Evolutionary conservation across 305 asterid genomes (phyloP).

Genomic region (Solanum chacoense): DNA sequence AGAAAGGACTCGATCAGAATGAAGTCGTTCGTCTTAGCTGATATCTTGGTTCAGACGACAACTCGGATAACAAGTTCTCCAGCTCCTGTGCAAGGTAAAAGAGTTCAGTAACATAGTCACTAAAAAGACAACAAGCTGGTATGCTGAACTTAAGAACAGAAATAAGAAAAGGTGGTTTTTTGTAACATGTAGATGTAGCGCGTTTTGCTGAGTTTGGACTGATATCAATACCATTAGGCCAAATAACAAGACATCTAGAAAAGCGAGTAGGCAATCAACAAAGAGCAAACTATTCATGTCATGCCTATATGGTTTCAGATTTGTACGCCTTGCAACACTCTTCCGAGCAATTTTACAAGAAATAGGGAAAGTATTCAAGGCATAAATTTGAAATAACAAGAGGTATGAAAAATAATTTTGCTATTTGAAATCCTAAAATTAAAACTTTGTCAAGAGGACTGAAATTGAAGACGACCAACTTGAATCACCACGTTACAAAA

Average conservation of each 20-base stretch:
- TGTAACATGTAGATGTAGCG: not conserved
- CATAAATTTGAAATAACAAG: not conserved
- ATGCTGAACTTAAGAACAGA: not conserved
- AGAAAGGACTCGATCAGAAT: conserved; percentile 16
- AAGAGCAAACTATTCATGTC: not conserved
- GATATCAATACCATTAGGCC: not conserved
- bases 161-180: not conserved
- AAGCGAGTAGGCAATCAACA: not conserved
- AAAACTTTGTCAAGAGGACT: not conserved
- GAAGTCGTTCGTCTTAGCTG: conserved; percentile 76
- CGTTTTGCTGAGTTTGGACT: not conserved
- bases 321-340: not conserved
- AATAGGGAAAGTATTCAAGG: not conserved
- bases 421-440: not conserved
- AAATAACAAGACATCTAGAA: not conserved
- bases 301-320: not conserved
- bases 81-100: conserved; percentile 38
- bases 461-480: not conserved
- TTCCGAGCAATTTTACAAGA: not conserved
- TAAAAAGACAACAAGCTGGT: not conserved
- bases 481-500: not conserved
- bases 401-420: not conserved
- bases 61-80: conserved; percentile 18
- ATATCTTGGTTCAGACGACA: conserved; percentile 39
- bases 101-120: not conserved